These are phyloP conservation scores for Nicotiana obtusifolia DNA, from an alignment of 257 asterid species.

Conservation along the genomic window DNA sequence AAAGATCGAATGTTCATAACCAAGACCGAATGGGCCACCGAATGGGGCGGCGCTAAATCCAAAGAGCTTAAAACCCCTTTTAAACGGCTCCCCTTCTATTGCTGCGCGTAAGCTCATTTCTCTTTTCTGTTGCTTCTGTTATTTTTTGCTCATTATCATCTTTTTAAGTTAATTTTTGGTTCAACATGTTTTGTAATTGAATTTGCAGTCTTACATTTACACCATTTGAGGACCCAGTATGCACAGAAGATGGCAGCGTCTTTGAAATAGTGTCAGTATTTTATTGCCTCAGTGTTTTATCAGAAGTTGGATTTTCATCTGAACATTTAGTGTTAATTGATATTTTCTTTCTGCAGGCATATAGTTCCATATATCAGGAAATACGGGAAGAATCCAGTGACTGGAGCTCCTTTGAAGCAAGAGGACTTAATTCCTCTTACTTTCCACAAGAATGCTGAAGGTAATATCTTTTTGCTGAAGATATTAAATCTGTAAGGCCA, in stretches of 20 bases:
- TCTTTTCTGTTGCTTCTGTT: neutral
- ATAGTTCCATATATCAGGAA: slow-evolving; percentile 76
- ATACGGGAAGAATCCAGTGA: slow-evolving; percentile 90
- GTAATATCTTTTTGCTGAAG: slow-evolving; percentile 28
- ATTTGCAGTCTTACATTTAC: slow-evolving; percentile 86
- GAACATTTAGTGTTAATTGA: neutral
- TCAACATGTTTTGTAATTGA: neutral
- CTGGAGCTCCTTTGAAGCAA: slow-evolving; percentile 75
- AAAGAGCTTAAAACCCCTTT: slow-evolving; percentile 72
- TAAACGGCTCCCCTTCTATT: slow-evolving; percentile 91
- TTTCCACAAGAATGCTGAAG: slow-evolving; percentile 89
- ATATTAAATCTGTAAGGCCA: too few species aligned
- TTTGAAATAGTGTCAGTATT: slow-evolving; percentile 70
- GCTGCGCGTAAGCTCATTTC: slow-evolving; percentile 74
- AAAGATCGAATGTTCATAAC: slow-evolving; percentile 94
- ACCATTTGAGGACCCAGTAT: slow-evolving; percentile 83
- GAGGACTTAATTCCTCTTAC: slow-evolving; percentile 69
- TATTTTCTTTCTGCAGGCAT: slow-evolving; percentile 35
- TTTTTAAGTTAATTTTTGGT: neutral
- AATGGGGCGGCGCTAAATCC: slow-evolving; percentile 99
- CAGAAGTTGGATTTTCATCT: neutral
- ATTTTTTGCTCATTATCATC: neutral
- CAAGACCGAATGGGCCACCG: slow-evolving; percentile 99
- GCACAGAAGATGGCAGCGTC: slow-evolving; percentile 88
- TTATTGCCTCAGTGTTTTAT: neutral